A percentile compares a stretch with the other conserved stretches of the same genome.
phyloP scores from a whole-genome alignment of 2,329 filamentous ascomycete species.

The Penicillium sp. region DNA sequence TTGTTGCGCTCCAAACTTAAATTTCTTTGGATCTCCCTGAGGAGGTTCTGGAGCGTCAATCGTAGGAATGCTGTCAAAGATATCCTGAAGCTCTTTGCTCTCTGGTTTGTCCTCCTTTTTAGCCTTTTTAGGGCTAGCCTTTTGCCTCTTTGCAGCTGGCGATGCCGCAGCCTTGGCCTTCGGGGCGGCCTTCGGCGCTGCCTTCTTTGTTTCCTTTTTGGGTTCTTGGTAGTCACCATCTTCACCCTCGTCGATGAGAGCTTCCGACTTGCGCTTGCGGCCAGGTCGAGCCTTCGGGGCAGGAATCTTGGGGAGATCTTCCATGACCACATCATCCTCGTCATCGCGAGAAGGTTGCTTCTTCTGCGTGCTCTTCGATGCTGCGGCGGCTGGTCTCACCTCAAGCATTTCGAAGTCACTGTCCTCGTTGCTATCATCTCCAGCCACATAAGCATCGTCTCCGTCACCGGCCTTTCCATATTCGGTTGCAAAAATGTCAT shows the following conservation, averaged over 20 bases:
- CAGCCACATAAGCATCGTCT: conserved; percentile 66
- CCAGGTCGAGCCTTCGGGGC: conserved; percentile 42
- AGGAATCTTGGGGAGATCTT: conserved; percentile 45
- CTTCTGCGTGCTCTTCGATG: conserved; percentile 45
- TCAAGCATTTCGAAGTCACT: conserved; percentile 62
- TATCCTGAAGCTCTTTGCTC: conserved; percentile 71
- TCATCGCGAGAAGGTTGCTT: conserved; percentile 31
- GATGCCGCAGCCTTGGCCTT: conserved; percentile 34
- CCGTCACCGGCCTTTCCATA: conserved; percentile 63
- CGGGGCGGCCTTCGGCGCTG: conserved; percentile 27
- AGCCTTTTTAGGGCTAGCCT: conserved; percentile 61
- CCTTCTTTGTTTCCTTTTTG: conserved; percentile 56
- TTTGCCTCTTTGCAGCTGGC: conserved; percentile 45
- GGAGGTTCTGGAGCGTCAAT: conserved; percentile 83
- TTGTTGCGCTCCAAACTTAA: conserved; percentile 68
- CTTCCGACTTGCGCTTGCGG: conserved; percentile 59
- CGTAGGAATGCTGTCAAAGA: conserved; percentile 81
- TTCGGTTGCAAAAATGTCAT: conserved; percentile 79
- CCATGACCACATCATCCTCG: conserved; percentile 53
- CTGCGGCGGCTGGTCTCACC: conserved; percentile 57
- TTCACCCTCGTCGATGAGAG: conserved; percentile 51
- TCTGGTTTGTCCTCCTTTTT: conserved; percentile 57
- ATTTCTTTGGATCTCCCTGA: conserved; percentile 66
- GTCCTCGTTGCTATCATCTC: conserved; percentile 52
- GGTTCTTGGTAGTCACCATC: conserved; percentile 51